Percentiles rank a stretch among this genome's conserved stretches.
Evolutionary conservation across 495 filamentous ascomycete species (phyloP).

Genomic region (Penicillium egyptiacum): DNA sequence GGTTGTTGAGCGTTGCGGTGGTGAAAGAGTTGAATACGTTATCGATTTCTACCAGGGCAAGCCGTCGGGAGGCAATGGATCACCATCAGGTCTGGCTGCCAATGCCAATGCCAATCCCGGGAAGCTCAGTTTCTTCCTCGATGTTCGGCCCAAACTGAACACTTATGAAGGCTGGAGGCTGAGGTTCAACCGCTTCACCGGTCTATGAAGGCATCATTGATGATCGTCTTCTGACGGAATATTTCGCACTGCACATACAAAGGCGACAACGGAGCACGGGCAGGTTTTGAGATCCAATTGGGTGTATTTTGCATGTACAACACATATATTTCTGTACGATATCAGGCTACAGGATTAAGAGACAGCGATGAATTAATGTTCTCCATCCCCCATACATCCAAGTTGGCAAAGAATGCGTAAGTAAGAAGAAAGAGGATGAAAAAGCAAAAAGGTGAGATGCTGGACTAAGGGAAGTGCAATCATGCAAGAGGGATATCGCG

Average conservation of each 20-base stretch:
- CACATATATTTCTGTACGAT: conserved; percentile 41
- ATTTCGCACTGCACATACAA: conserved; percentile 24
- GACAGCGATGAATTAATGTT: conserved; percentile 22
- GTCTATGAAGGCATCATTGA: conserved; percentile 42
- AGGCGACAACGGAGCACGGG: conserved; percentile 35
- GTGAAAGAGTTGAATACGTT: conserved; percentile 86
- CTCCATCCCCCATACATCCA: conserved; percentile 25
- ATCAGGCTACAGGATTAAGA: conserved; percentile 21
- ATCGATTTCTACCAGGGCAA: conserved; percentile 97
- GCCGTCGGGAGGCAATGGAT: conserved; percentile 25
- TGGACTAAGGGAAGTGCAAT: conserved; percentile 22
- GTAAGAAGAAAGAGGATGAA: conserved; percentile 14
- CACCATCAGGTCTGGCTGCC: conserved; percentile 33
- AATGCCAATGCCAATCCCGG: conserved; percentile 52
- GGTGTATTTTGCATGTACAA: conserved; percentile 46
- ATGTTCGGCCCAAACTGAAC: conserved; percentile 94
- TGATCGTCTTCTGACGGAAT: background rate
- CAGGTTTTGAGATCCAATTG: conserved; percentile 23
- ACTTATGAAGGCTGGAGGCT: conserved; percentile 86
- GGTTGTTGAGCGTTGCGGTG: conserved; percentile 86
- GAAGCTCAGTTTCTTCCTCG: conserved; percentile 86
- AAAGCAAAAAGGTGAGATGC: conserved; percentile 16
- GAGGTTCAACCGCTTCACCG: conserved; percentile 63
- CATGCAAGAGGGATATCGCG: conserved; percentile 35
- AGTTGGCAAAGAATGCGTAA: conserved; percentile 1